These are phyloP conservation scores for Coniochaeta pulveracea DNA, from an alignment of 2,329 filamentous ascomycete genomes.

Conservation along the genomic window DNA sequence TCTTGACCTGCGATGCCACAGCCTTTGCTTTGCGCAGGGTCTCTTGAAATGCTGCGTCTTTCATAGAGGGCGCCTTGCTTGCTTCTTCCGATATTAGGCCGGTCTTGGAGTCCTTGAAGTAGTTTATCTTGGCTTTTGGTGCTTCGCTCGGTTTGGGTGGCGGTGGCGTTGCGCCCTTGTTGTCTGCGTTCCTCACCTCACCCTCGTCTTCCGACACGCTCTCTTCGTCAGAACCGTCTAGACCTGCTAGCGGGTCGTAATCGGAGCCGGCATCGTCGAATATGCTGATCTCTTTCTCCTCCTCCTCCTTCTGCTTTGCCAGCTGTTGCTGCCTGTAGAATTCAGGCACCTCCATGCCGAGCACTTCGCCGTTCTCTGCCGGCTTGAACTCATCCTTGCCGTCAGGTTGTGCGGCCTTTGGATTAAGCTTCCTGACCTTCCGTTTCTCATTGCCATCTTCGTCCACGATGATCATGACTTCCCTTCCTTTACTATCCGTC, in stretches of 20 bases:
- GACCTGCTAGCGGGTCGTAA: slow-evolving; percentile 54
- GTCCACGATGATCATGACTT: slow-evolving; percentile 54
- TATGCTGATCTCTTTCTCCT: slow-evolving; percentile 49
- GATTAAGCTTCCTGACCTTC: slow-evolving; percentile 45
- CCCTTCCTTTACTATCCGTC: slow-evolving; percentile 46
- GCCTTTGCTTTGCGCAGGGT: slow-evolving; percentile 76
- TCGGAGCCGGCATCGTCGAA: slow-evolving; percentile 56
- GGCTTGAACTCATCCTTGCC: slow-evolving; percentile 31
- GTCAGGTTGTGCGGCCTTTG: slow-evolving; percentile 21
- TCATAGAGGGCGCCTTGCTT: slow-evolving; percentile 43
- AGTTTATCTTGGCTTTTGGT: slow-evolving; percentile 35
- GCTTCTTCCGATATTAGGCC: slow-evolving; percentile 40
- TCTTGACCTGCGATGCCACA: slow-evolving; percentile 37
- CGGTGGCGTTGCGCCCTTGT: slow-evolving; percentile 28
- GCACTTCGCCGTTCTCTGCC: slow-evolving; percentile 42
- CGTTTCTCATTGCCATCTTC: slow-evolving; percentile 56
- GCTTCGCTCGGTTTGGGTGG: slow-evolving; percentile 26
- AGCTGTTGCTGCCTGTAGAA: slow-evolving; percentile 36
- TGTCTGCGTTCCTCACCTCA: slow-evolving; percentile 11
- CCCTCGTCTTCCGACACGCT: slow-evolving; percentile 24
- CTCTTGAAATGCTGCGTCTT: slow-evolving; percentile 69
- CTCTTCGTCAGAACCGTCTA: slow-evolving; percentile 35
- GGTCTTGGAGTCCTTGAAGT: slow-evolving; percentile 50
- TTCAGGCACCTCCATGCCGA: slow-evolving; percentile 57
- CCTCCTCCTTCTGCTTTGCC: slow-evolving; percentile 31